Conservation (phyloP, 2,329 filamentous ascomycete species). For the Colletotrichum tropicale region DNA sequence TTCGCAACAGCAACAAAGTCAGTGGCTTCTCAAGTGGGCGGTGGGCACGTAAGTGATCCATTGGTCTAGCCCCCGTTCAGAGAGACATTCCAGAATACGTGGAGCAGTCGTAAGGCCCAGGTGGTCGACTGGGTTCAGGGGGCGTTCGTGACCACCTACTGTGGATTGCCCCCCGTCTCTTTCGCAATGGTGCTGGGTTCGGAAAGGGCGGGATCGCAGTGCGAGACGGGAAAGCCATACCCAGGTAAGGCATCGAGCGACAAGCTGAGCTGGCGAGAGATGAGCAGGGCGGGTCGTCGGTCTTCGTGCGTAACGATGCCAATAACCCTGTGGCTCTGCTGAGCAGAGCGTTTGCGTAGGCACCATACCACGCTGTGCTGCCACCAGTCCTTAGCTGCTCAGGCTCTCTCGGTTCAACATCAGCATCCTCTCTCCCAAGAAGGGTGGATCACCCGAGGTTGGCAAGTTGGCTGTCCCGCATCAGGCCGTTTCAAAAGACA, state of each 20-base stretch:
- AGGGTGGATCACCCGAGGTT: not conserved
- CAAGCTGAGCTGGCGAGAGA: not conserved
- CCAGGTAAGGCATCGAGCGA: not conserved
- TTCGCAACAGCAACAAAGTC: not conserved
- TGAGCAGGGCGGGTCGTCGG: not conserved
- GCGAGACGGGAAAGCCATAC: not conserved
- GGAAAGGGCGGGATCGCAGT: slow-evolving; percentile 9
- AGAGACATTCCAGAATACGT: slow-evolving; percentile 10
- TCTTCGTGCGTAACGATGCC: not conserved
- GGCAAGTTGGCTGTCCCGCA: slow-evolving; percentile 1
- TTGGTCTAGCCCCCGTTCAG: not conserved
- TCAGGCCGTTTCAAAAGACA: slow-evolving; percentile 12
- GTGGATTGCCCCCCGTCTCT: not conserved
- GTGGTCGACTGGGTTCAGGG: not conserved
- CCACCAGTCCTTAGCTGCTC: not conserved
- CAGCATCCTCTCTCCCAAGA: not conserved
- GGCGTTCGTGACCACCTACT: not conserved
- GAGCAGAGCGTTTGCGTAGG: not conserved
- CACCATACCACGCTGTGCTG: not conserved
- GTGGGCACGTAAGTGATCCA: not conserved
- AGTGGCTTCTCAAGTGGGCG: not conserved
- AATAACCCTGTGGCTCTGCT: not conserved
- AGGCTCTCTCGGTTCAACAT: not conserved
- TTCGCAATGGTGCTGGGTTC: slow-evolving; percentile 9
- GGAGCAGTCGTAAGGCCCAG: slow-evolving; percentile 8